Evolutionary conservation across 176 grass and related monocot genomes (phyloP), one percentile per base, ranked within the genome.

Genomic region (Poa annua): DNA sequence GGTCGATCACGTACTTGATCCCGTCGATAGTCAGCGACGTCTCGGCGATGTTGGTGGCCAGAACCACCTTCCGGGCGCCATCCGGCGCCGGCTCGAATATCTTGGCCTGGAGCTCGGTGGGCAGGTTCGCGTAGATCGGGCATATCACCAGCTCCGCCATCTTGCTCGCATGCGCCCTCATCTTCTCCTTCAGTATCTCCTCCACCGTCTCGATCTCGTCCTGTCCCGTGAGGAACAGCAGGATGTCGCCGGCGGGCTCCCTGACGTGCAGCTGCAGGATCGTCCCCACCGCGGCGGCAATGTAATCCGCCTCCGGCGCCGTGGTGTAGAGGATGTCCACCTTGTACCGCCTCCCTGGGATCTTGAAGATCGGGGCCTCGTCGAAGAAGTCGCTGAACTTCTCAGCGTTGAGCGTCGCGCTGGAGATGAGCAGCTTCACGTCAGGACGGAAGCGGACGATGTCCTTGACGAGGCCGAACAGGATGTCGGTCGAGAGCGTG

Each of bases 31-130:
- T 92, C 76, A 92, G 85, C 57, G 92, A 94, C 34, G 92, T 94
- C 86, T 94, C 92, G 65, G 89, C 92, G 73, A 94, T 86, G 81
- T 94, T 94, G 32, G 92, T 94, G 12, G 92, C 85, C 7, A 94
- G 81, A 4, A 92, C 87, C 34, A 92, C 77, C 77, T 94, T 94
- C 32, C 92, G 76, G 55, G 82, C 83, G 54, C 83, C 77, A 6
- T 66, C 72, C 56, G 92, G 92, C 61, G 85, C 74, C 17, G 87
- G 67, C 66, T 88, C 85, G 39, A 94, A 94, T 52, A 94, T 94
- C 67, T 77, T 94, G 25, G 82, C 59, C 75, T 94, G 92, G 26
- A 90, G 64, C 41, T 77, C 74, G 0, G 85, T 81, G 8, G 90
- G 87, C 20, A 94, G 84, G 69, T 80, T 92, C 14, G 87, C 85